Evolutionary conservation across 2,329 filamentous ascomycete genomes (phyloP).

Genomic region (Microsporum canis): DNA sequence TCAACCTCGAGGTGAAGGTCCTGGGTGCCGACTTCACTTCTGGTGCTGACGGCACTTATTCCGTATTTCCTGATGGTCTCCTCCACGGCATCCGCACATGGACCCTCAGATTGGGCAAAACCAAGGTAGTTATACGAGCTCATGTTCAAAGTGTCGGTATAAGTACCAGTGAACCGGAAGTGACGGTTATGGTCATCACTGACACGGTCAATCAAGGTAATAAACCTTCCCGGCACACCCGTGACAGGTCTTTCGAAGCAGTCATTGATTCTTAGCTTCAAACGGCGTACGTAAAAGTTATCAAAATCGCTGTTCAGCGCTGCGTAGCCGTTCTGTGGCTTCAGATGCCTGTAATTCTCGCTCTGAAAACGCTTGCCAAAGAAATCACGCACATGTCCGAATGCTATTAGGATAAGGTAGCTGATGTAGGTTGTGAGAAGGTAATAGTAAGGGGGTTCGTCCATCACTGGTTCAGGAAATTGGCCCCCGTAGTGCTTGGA

Average conservation of each 20-base stretch:
- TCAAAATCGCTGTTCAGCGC: slow-evolving; percentile 97
- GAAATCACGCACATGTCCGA: slow-evolving; percentile 92
- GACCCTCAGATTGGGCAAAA: slow-evolving; percentile 93
- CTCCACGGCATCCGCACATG: slow-evolving; percentile 88
- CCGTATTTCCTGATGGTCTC: slow-evolving; percentile 75
- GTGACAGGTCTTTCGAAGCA: slow-evolving; percentile 89
- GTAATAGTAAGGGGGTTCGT: slow-evolving; percentile 94
- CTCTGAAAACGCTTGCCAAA: slow-evolving; percentile 92
- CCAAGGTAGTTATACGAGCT: slow-evolving; percentile 99
- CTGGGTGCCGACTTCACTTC: slow-evolving; percentile 72
- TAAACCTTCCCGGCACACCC: slow-evolving; percentile 85
- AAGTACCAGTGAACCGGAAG: slow-evolving; percentile 80
- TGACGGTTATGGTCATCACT: slow-evolving; percentile 85
- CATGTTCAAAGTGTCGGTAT: slow-evolving; percentile 92
- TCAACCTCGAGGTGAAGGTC: slow-evolving; percentile 86
- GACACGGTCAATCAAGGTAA: slow-evolving; percentile 81
- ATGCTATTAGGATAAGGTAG: slow-evolving; percentile 89
- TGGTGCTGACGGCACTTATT: slow-evolving; percentile 67
- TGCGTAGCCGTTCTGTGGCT: slow-evolving; percentile 76
- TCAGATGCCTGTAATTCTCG: slow-evolving; percentile 74
- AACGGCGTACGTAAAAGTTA: slow-evolving; percentile 87
- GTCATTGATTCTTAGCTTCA: slow-evolving; percentile 93
- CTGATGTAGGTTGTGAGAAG: slow-evolving; percentile 97
- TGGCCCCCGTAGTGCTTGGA: slow-evolving; percentile 75
- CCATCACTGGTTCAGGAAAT: slow-evolving; percentile 73